Evolutionary conservation across 768 basidiomycete species (phyloP), one percentile per base, ranked within the genome.

Genomic region (Rickenella mellea): DNA sequence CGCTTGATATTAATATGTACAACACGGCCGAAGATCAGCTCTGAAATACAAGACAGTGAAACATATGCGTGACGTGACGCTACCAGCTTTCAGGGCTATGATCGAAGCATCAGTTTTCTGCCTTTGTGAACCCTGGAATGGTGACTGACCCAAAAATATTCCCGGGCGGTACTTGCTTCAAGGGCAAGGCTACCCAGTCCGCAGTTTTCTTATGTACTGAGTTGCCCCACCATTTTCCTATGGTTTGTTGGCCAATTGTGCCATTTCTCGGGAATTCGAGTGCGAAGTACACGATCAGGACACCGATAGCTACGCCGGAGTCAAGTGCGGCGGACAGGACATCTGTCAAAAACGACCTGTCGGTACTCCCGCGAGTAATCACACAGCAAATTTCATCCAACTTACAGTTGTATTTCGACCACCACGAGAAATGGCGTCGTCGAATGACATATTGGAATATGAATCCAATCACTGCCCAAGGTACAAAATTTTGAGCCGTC

Each of bases 401-500:
- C 49, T 11, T 25, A 51, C 51, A 56, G 55, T 63, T 64, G 37
- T 54, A 55, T 33, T 53, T 54, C 29, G 48, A 31, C 52, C 52
- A 54, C 52, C 52, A 54, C 12, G 41, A 43, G 42, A 55, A 53
- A 31, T 55, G 50, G 42, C 48, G 47, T 17, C 52, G 39, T 12
- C 53, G 49, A 27, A 55, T 51, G 26, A 51, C 41, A 27, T 47
- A 53, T 31, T 54, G 52, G 49, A 53, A 53, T 37, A 52, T 41
- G 21, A 50, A 50, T 24, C 47, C 48, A 22, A 50, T 48, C 19
- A 54, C 41, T 19, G 42, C 24, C 39, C 60, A 69, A 6, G 58
- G 55, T 5, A 65, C 55, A 41, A 63, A 71, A 54, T 72, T 71
- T 55, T 70, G 57, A 9, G 67, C 68, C 1, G 61, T 67, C 2